A percentile compares a stretch with the other conserved stretches of the same genome.
phyloP scores from a whole-genome alignment of 1,284 basidiomycete genomes.

The Moesziomyces antarcticus region DNA sequence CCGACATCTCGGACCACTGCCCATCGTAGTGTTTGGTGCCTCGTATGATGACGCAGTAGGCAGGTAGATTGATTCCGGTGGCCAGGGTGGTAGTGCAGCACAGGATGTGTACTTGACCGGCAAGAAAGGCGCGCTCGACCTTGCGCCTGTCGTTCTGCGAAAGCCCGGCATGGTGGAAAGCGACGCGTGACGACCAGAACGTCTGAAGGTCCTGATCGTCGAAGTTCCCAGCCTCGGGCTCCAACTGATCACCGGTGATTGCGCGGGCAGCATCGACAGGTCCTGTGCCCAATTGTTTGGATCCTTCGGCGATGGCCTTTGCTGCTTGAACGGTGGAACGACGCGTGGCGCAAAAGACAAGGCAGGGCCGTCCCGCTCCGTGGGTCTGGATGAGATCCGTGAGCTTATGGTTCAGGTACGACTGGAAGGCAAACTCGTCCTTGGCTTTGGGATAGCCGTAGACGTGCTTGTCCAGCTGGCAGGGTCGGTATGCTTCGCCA shows the following conservation, averaged over 20 bases:
- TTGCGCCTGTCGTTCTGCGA: slow-evolving; percentile 77
- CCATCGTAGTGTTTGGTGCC: slow-evolving; percentile 56
- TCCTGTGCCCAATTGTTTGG: slow-evolving; percentile 17
- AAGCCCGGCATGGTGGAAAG: slow-evolving; percentile 87
- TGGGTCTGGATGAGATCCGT: slow-evolving; percentile 69
- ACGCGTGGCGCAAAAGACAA: slow-evolving; percentile 59
- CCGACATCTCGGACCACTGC: slow-evolving; percentile 53
- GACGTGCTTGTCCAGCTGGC: slow-evolving; percentile 54
- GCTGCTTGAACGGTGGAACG: slow-evolving; percentile 76
- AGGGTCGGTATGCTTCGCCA: slow-evolving; percentile 57
- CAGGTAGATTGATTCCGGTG: slow-evolving; percentile 82
- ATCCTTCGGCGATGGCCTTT: slow-evolving; percentile 79
- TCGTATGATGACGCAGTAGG: slow-evolving; percentile 63
- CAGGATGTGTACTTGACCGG: slow-evolving; percentile 71
- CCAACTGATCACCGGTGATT: slow-evolving; percentile 7
- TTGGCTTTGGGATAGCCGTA: slow-evolving; percentile 70
- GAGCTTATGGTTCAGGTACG: slow-evolving; percentile 80
- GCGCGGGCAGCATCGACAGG: slow-evolving; percentile 3
- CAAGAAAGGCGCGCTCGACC: slow-evolving; percentile 78
- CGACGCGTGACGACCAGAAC: slow-evolving; percentile 73
- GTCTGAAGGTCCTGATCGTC: slow-evolving; percentile 38
- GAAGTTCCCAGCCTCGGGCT: slow-evolving; percentile 25
- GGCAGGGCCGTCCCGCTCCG: slow-evolving; percentile 39
- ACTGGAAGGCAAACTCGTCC: slow-evolving; percentile 84
- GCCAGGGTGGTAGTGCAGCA: slow-evolving; percentile 75